Evolutionary conservation across 2,329 filamentous ascomycete genomes (phyloP).

Genomic region (Monosporascus sp.): DNA sequence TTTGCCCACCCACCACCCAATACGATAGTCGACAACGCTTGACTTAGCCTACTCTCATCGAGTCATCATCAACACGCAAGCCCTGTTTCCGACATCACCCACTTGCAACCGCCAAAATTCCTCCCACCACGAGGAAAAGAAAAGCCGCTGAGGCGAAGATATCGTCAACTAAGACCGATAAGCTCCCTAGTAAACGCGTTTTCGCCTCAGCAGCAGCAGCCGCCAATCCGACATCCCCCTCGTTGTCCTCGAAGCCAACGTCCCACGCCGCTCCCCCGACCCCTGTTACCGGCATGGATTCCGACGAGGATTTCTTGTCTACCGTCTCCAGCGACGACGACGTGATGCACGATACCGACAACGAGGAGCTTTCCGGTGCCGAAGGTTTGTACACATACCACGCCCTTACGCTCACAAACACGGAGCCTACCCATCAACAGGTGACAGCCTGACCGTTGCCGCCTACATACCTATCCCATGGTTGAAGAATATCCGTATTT

Average conservation of each 20-base stretch:
- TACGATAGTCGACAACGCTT: background rate
- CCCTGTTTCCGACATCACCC: conserved; percentile 16
- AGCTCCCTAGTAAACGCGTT: conserved; percentile 47
- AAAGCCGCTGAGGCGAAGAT: conserved; percentile 63
- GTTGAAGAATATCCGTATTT: background rate
- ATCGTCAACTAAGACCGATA: conserved; percentile 39
- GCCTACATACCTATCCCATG: too few species aligned
- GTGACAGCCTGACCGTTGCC: too few species aligned
- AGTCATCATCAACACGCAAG: conserved; percentile 14
- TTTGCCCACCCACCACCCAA: background rate
- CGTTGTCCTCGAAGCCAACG: conserved; percentile 12
- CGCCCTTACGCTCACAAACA: background rate
- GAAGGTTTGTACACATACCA: conserved; percentile 37
- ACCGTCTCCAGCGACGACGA: conserved; percentile 73
- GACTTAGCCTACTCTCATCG: conserved; percentile 1
- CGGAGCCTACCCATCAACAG: too few species aligned
- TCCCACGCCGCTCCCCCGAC: conserved; percentile 51
- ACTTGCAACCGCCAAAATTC: conserved; percentile 45
- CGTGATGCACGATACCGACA: conserved; percentile 71
- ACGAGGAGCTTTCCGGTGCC: conserved; percentile 53
- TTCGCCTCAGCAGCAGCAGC: conserved; percentile 39
- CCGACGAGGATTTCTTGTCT: conserved; percentile 91
- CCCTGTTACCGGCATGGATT: conserved; percentile 74
- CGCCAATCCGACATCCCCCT: conserved; percentile 5
- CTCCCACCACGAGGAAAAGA: conserved; percentile 55